Evolutionary conservation across 176 grass and related monocot genomes (phyloP), one percentile per base, ranked within the genome.

Genomic region (Puya raimondii): DNA sequence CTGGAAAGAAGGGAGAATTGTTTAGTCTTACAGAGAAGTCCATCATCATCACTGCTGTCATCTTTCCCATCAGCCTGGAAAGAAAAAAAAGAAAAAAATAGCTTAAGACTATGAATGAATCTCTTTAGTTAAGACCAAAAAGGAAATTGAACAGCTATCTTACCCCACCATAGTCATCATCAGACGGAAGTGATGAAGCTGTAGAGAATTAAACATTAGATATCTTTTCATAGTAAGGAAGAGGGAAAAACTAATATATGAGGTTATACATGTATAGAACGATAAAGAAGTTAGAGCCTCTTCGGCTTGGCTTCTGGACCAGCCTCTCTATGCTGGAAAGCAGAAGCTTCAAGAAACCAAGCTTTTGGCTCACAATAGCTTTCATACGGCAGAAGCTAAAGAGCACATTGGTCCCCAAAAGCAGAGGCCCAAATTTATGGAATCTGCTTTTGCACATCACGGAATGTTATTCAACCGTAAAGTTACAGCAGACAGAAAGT

Each of bases 1-100:
- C 54, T 10, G n/a, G 20, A 59, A 59, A 59, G 54, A 18, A 59
- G 52, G 52, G 14, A 59, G n/a, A 59, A 59, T 59, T 13, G 17
- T 9, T 49, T 21, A 88, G 6, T 42, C 94, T 88, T 86, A 99
- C 94, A 93, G 58, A 93, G 86, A 81, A 99, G 83, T 68, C 89
- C 84, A n/a, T 93, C 87, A 42, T 80, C 78, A n/a, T 80, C 69
- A 54, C 72, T 80, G 68, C 78, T 88, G 49, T 83, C 84, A 8
- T 90, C 81, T 50, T 74, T 67, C 3, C 80, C 93, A 56, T 83
- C 72, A 23, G 4, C 84, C 88, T 89, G 78, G 63, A 74, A 74
- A 10, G 72, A 17, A 15, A 6, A 42, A 5, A 72, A 10, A 75
- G 13, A 15, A 10, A 75, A 3, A 15, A 12, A 51, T 11, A 49